Evolutionary conservation across 2,329 filamentous ascomycete genomes (phyloP), one percentile per base, ranked within the genome.

Genomic region (Colletotrichum sansevieriae): DNA sequence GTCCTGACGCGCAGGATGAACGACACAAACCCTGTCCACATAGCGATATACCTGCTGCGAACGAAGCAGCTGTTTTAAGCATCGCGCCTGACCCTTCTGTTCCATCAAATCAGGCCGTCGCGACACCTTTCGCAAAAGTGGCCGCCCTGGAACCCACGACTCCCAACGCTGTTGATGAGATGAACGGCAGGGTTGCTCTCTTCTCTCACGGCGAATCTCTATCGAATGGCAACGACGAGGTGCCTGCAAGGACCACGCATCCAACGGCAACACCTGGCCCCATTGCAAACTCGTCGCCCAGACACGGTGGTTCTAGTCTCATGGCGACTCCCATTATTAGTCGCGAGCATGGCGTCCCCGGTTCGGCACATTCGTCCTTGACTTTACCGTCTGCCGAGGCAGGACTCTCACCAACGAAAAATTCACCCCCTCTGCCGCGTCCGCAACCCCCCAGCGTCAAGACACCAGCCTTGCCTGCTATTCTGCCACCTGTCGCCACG

Each of bases 401-500:
- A 15, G 85, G 85, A 3, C 72, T 86, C 29, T 88, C 85, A 12
- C 85, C 85, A 2, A 83, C 79, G 33, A 88, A 88, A 73, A 82
- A 84, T 61, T 86, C 85, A 15, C 83, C 85, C 25, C 79, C 81
- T 20, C 76, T 78, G n/a, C 73, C 75, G 37, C 68, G 70, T 46
- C 61, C 64, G 6, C 61, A 70, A 29, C 62, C 70, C 13, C 46
- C 70, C 11, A 65, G 61, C 29, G 47, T 58, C 47, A 69, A 65
- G 35, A 65, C 65, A 2, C 60, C 68, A 20, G 66, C 43, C 75
- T 76, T 29, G 18, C 76, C 81, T 13, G 80, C 85, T 0, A 83
- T 90, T 25, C 78, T 91, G 3, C 89, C 89, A 5, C 89, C 89
- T 0, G 77, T 84, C 2, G 83, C 87, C 46, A 81, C 86, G 1